A percentile compares a stretch with the other conserved stretches of the same genome.
Evolutionary conservation across 2,329 filamentous ascomycete species (phyloP).

Genomic region (Colletotrichum acutatum): DNA sequence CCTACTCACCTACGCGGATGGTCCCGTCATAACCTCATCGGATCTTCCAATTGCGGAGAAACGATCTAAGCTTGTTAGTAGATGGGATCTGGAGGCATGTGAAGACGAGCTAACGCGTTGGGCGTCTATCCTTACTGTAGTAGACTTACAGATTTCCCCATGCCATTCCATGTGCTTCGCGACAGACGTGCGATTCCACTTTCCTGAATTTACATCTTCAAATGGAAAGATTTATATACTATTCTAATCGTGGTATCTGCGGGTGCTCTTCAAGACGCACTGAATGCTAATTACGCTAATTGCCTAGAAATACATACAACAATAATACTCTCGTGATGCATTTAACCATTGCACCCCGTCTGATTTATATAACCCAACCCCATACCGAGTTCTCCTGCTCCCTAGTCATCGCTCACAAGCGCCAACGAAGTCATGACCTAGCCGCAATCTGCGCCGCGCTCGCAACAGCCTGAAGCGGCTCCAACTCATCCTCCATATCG

Average conservation of each 20-base stretch:
- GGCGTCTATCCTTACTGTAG: too few species aligned
- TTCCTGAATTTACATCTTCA: not conserved
- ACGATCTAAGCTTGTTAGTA: not conserved
- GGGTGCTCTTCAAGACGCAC: not conserved
- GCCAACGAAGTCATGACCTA: conserved; percentile 5
- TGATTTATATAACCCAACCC: not conserved
- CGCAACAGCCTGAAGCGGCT: conserved; percentile 34
- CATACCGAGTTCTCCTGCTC: not conserved
- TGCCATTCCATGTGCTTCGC: not conserved
- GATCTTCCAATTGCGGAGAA: conserved; percentile 3
- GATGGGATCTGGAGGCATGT: conserved; percentile 5
- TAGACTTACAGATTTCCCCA: not conserved
- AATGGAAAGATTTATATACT: not conserved
- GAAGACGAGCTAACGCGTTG: not conserved
- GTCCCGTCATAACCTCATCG: conserved; percentile 2
- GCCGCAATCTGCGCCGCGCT: conserved; percentile 18
- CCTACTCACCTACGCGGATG: not conserved
- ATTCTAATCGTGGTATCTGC: conserved; percentile 20
- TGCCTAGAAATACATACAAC: not conserved
- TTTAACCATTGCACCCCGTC: not conserved
- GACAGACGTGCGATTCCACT: not conserved
- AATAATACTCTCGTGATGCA: conserved; percentile 4
- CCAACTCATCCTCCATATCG: conserved; percentile 37
- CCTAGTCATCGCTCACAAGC: not conserved
- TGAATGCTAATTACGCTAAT: conserved; percentile 16